Evolutionary conservation across 1,284 basidiomycete species (phyloP).

Genomic region (Fomitopsis palustris): DNA sequence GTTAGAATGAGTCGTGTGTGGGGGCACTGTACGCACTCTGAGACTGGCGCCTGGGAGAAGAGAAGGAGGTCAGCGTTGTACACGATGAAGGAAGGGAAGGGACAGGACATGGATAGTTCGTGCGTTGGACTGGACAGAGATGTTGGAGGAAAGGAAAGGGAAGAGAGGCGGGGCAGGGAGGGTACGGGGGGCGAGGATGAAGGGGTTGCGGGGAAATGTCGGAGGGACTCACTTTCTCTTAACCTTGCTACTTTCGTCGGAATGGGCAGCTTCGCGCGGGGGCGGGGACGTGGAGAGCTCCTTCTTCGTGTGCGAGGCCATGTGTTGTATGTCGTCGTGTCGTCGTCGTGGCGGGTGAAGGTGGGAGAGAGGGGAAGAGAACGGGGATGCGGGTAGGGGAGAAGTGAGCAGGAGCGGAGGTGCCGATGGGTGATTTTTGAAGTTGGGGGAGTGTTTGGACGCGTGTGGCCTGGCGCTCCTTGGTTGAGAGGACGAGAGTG

Average conservation of each 20-base stretch:
- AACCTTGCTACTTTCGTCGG: slow-evolving; percentile 61
- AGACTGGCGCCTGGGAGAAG: slow-evolving; percentile 64
- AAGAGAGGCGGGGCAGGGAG: slow-evolving; percentile 18
- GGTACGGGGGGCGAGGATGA: slow-evolving; percentile 17
- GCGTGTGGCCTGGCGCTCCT: slow-evolving; percentile 5
- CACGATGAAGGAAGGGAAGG: slow-evolving; percentile 14
- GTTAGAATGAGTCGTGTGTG: slow-evolving; percentile 10
- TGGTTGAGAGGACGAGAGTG: neutral
- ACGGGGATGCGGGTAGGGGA: slow-evolving; percentile 26
- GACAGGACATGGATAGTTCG: slow-evolving; percentile 19
- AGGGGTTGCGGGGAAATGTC: slow-evolving; percentile 35
- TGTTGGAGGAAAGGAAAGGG: slow-evolving; percentile 24
- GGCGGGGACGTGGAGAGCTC: slow-evolving; percentile 56
- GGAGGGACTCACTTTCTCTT: slow-evolving; percentile 68
- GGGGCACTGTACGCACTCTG: slow-evolving; percentile 52
- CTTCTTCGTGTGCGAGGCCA: slow-evolving; percentile 69
- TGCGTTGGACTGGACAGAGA: slow-evolving; percentile 9
- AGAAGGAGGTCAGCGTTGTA: slow-evolving; percentile 22
- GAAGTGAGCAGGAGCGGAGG: slow-evolving; percentile 6
- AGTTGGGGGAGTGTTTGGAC: slow-evolving; percentile 4
- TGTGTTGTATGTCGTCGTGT: slow-evolving; percentile 20
- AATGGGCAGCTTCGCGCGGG: slow-evolving; percentile 54
- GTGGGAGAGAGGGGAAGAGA: slow-evolving; percentile 26
- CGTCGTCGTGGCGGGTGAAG: slow-evolving; percentile 25
- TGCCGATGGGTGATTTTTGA: slow-evolving; percentile 3